phyloP scores from a whole-genome alignment of 1,284 basidiomycete genomes.

The Ganoderma leucocontextum region DNA sequence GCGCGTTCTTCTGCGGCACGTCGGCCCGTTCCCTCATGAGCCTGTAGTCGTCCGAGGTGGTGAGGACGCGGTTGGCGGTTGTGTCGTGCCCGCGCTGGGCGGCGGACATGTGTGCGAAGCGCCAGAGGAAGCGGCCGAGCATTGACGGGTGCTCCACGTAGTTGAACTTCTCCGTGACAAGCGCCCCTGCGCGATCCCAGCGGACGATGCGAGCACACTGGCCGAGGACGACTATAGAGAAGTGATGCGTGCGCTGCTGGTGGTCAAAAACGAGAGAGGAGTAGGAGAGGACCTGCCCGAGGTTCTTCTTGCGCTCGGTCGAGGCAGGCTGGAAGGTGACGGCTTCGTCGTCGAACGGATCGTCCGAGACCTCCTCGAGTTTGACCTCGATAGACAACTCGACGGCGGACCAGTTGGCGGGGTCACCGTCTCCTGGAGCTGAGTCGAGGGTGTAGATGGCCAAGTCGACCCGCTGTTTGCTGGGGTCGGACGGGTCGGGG shows the following conservation, averaged over 20 bases:
- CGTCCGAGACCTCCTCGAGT: neutral
- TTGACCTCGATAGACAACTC: conserved; percentile 23
- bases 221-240: conserved; percentile 21
- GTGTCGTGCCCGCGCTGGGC: conserved; percentile 23
- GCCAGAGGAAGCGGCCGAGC: conserved; percentile 27
- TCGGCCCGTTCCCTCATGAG: neutral
- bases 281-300: conserved; percentile 20
- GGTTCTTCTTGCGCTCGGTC: neutral
- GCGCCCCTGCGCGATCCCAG: conserved; percentile 20
- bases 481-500: neutral
- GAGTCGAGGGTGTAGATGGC: neutral
- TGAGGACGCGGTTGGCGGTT: conserved; percentile 6
- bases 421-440: neutral
- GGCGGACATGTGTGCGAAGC: conserved; percentile 4
- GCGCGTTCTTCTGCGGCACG: neutral
- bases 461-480: neutral
- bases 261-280: conserved; percentile 14
- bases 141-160: conserved; percentile 15
- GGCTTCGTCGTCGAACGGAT: conserved; percentile 19
- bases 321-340: neutral
- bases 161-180: conserved; percentile 23
- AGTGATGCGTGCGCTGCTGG: conserved; percentile 19
- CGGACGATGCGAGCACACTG: conserved; percentile 20
- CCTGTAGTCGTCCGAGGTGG: neutral
- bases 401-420: conserved; percentile 15